Conservation (phyloP, 768 basidiomycete species). For the Leccinellum luteum region DNA sequence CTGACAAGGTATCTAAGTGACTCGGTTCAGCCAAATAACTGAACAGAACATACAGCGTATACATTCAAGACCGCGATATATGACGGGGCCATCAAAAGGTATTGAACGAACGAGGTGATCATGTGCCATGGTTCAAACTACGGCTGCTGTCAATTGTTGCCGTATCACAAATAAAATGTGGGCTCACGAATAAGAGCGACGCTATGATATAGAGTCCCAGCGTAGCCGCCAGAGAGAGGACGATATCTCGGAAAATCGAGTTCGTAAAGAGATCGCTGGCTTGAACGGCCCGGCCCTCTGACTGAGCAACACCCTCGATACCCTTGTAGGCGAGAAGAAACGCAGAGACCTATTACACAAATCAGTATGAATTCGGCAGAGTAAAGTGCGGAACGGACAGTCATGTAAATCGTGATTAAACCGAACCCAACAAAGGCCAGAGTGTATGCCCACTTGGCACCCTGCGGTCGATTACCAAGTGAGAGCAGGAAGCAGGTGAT, state of each 20-base stretch:
- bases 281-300: conserved; percentile 44
- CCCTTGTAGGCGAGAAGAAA: conserved; percentile 84
- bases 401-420: conserved; percentile 95
- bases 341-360: conserved; percentile 56
- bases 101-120: conserved; percentile 95
- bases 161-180: not conserved
- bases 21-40: not conserved
- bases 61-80: conserved; percentile 94
- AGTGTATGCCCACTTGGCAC: conserved; percentile 85
- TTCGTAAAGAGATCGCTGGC: conserved; percentile 72
- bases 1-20: conserved; percentile 31
- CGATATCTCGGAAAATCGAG: conserved; percentile 78
- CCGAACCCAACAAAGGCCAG: conserved; percentile 84
- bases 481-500: conserved; percentile 86
- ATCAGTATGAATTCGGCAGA: conserved; percentile 5
- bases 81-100: conserved; percentile 86
- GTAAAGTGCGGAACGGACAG: conserved; percentile 44
- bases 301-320: conserved; percentile 55
- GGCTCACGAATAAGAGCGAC: conserved; percentile 79
- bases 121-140: conserved; percentile 98
- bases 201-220: conserved; percentile 85
- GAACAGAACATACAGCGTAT: conserved; percentile 54
- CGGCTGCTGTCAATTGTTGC: not conserved
- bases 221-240: conserved; percentile 83
- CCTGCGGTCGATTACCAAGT: conserved; percentile 90